Evolutionary conservation across 345 rosid genomes (phyloP).

Genomic region (Conringia planisiliqua): DNA sequence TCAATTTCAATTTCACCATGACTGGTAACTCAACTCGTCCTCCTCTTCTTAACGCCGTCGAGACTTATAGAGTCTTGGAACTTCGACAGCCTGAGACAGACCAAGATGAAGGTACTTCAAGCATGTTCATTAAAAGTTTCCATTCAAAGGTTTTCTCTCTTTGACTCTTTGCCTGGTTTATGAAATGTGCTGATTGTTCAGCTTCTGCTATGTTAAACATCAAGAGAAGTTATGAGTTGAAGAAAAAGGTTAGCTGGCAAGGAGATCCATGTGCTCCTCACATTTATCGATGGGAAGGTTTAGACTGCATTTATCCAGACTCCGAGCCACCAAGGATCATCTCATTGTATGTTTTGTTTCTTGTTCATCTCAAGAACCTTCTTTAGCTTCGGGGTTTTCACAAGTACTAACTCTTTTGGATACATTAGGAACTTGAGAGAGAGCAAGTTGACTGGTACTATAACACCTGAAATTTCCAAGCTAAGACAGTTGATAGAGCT

Average conservation of each 20-base stretch:
- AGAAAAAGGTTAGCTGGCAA: slow-evolving; percentile 33
- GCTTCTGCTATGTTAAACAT: slow-evolving; percentile 43
- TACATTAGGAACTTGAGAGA: slow-evolving; percentile 35
- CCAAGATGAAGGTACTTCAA: slow-evolving; percentile 30
- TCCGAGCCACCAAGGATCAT: slow-evolving; percentile 29
- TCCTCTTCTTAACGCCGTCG: slow-evolving; percentile 38
- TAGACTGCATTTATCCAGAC: slow-evolving; percentile 32
- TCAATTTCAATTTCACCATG: slow-evolving; percentile 2
- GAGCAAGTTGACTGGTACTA: slow-evolving; percentile 32
- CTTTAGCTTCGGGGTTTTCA: background rate
- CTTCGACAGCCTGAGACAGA: slow-evolving; percentile 9
- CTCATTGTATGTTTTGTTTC: slow-evolving; percentile 43
- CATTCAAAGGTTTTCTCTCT: background rate
- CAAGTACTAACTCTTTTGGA: background rate
- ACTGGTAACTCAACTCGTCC: slow-evolving; percentile 35
- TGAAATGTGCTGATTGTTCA: slow-evolving; percentile 10
- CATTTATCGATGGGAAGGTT: slow-evolving; percentile 37
- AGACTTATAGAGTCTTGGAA: slow-evolving; percentile 23
- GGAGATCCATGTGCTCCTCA: slow-evolving; percentile 51
- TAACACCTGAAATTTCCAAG: slow-evolving; percentile 27
- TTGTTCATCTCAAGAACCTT: background rate
- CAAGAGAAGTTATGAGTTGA: slow-evolving; percentile 32
- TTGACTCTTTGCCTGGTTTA: background rate
- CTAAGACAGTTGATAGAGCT: slow-evolving; percentile 33
- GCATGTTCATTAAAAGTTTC: background rate